Percentiles rank a stretch among this genome's conserved stretches.
phyloP scores from a whole-genome alignment of 176 grass and related monocot species.

The Aegilops bicornis region DNA sequence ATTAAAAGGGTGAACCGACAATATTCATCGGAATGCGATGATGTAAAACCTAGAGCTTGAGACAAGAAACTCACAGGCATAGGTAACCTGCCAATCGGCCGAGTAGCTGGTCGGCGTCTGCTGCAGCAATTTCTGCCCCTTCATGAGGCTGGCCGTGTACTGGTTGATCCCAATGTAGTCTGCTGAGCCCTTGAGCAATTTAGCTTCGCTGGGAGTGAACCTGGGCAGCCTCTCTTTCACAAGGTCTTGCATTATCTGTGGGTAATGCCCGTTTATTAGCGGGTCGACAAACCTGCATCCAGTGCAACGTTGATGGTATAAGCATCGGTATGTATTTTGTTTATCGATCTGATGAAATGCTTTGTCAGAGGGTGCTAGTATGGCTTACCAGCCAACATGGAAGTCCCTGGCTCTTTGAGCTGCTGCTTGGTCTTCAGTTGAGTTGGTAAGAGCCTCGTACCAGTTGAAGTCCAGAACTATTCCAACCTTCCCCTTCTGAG shows the following conservation, averaged over 20 bases:
- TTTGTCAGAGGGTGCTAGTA: constrained; percentile 2
- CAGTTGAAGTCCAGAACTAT: constrained; percentile 75
- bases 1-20: neutral
- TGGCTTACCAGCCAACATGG: constrained; percentile 80
- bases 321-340: neutral
- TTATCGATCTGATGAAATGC: neutral
- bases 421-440: constrained; percentile 62
- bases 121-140: constrained; percentile 39
- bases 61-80: constrained; percentile 41
- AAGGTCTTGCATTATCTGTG: constrained; percentile 61
- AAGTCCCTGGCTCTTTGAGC: constrained; percentile 92
- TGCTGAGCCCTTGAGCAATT: constrained; percentile 76
- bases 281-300: constrained; percentile 74
- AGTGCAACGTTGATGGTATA: neutral
- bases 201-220: constrained; percentile 69
- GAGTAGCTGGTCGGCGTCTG: constrained; percentile 56
- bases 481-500: constrained; percentile 60
- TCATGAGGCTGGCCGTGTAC: constrained; percentile 79
- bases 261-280: constrained; percentile 71
- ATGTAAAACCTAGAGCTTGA: neutral
- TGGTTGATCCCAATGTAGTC: constrained; percentile 92
- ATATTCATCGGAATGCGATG: neutral
- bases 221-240: constrained; percentile 66
- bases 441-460: constrained; percentile 70
- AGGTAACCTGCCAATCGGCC: constrained; percentile 70